Percentiles rank a stretch among this genome's conserved stretches.
phyloP scores from a whole-genome alignment of 768 basidiomycete species.

The Tremella yokohamensis region DNA sequence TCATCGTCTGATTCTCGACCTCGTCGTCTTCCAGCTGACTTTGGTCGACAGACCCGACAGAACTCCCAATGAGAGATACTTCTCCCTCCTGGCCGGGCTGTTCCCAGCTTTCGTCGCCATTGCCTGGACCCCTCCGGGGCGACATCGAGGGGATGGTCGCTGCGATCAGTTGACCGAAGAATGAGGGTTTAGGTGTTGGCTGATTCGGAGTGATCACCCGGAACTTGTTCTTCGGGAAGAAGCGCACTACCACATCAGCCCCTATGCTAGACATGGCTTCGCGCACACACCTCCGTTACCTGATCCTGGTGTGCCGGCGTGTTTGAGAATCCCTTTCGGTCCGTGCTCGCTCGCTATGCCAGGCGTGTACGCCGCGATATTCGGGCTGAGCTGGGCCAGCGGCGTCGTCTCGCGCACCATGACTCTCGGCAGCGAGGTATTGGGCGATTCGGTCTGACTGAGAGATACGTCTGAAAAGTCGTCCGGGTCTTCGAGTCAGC shows the following conservation, averaged over 20 bases:
- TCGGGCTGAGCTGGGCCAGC: not conserved
- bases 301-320: constrained; percentile 42
- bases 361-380: constrained; percentile 11
- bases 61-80: constrained; percentile 35
- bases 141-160: constrained; percentile 40
- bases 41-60: constrained; percentile 21
- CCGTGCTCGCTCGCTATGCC: constrained; percentile 17
- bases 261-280: not conserved
- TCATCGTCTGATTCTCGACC: constrained; percentile 13
- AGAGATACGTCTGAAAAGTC: constrained; percentile 13
- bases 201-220: constrained; percentile 44
- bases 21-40: constrained; percentile 5
- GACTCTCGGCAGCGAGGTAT: not conserved
- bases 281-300: constrained; percentile 41
- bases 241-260: constrained; percentile 30
- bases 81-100: constrained; percentile 44
- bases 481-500: constrained; percentile 15
- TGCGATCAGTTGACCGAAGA: constrained; percentile 39
- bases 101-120: constrained; percentile 41
- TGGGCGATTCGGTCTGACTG: not conserved
- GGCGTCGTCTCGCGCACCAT: constrained; percentile 10
- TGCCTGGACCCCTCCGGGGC: constrained; percentile 14
- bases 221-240: constrained; percentile 47
- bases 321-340: constrained; percentile 38
- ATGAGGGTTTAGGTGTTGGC: constrained; percentile 29